Evolutionary conservation across 441 rosid species (phyloP), one percentile per base, ranked within the genome.

Genomic region (Syzygium malaccense): DNA sequence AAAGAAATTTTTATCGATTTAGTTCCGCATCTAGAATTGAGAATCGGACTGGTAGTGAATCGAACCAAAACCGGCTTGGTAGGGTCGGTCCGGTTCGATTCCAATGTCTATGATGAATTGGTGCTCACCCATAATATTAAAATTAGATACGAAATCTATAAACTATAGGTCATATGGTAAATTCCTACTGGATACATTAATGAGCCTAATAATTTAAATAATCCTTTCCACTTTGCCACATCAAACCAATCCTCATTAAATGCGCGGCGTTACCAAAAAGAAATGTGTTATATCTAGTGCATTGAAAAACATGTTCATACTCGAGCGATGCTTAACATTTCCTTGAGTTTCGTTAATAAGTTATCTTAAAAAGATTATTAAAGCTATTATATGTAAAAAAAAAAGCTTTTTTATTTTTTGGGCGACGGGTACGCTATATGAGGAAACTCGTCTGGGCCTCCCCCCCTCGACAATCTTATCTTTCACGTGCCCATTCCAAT

Each of bases 51-150:
- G 0, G 0, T 64, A 0, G 4, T n/a, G 20, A 64, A 30, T 64
- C 8, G 18, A 15, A 64, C 75, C 15, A 8, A 1, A n/a, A 30
- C 3, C 4, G 0, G 18, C 5, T 37, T 3, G 0, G 12, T 30
- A 64, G 3, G 33, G 75, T 30, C 0, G 23, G 75, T 64, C 37
- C 4, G 2, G 0, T 30, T 1, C 30, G 20, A 64, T 30, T 64
- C 75, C 37, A 64, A 7, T 37, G 5, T 8, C 37, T 64, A 30
- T 33, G 37, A 1, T 1, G 11, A 18, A n/a, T 8, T 15, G 20
- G 37, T 30, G 18, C 32, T 14, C 71, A 28, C 8, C 10, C 10
- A 19, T 30, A 7, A 64, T 7, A 64, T 10, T 64, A 30, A 64
- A n/a, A 64, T 64, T 64, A 15, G 15, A 30, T 1, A 15, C 20